Conservation (phyloP, 495 filamentous ascomycete genomes). For the Neurospora tetraspora region DNA sequence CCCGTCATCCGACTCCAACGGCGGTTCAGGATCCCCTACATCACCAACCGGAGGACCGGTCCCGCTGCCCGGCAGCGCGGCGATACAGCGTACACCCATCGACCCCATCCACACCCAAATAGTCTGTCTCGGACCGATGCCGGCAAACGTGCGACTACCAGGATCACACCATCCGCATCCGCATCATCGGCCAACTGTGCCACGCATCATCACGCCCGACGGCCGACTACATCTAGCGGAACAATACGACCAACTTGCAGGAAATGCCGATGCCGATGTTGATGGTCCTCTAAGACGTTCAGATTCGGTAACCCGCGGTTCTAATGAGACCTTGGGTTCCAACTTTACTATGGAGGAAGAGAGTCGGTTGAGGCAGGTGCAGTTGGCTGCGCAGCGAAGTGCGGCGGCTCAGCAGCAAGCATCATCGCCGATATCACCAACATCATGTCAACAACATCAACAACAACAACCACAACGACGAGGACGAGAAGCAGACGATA, state of each 20-base stretch:
- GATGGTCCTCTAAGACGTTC: constrained; percentile 9
- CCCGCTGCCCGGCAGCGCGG: constrained; percentile 18
- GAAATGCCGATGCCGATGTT: neutral
- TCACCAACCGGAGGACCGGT: constrained; percentile 17
- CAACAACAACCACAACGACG: neutral
- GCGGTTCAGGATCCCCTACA: constrained; percentile 18
- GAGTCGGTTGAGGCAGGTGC: constrained; percentile 9
- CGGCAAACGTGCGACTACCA: constrained; percentile 36
- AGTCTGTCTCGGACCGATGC: constrained; percentile 41
- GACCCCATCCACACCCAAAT: constrained; percentile 32
- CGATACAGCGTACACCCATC: constrained; percentile 37
- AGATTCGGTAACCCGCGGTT: constrained; percentile 14
- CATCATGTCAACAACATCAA: neutral
- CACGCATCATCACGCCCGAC: constrained; percentile 25
- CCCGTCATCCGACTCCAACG: constrained; percentile 22
- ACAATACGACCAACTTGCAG: neutral
- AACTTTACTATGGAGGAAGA: constrained; percentile 43
- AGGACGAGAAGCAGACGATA: neutral
- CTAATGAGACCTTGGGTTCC: constrained; percentile 39
- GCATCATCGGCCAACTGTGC: constrained; percentile 23
- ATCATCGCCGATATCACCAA: neutral
- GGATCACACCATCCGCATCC: constrained; percentile 17
- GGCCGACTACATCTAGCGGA: constrained; percentile 3
- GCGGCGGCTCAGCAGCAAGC: neutral
- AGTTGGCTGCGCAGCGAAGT: constrained; percentile 5